Percentiles rank a stretch among this genome's conserved stretches.
These are phyloP conservation scores for Candida methanosorbosa DNA, from an alignment of 805 yeast genomes.

Conservation along the genomic window DNA sequence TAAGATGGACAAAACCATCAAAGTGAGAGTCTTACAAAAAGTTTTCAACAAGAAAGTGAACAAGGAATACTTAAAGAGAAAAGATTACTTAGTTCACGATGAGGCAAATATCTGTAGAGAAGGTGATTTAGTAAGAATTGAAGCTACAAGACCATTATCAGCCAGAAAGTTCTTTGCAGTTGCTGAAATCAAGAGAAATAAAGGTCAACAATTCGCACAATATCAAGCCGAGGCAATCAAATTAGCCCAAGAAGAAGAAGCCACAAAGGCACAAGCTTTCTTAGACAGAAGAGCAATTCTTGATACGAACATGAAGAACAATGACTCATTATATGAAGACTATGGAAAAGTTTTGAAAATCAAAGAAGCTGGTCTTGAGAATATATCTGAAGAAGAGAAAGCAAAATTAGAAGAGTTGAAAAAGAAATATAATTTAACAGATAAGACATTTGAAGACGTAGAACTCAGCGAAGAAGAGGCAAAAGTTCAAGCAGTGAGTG, in stretches of 20 bases:
- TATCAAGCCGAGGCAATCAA: constrained; percentile 68
- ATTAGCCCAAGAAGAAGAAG: constrained; percentile 61
- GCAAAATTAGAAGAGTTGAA: constrained; percentile 28
- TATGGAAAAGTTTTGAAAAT: constrained; percentile 12
- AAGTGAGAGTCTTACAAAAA: constrained; percentile 78
- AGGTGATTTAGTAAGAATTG: constrained; percentile 93
- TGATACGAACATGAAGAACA: constrained; percentile 8
- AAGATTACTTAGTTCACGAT: constrained; percentile 87
- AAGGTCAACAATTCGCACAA: constrained; percentile 85
- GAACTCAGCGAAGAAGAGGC: constrained; percentile 11
- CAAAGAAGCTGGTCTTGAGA: constrained; percentile 5
- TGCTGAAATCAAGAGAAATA: constrained; percentile 81
- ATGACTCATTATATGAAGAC: constrained; percentile 22
- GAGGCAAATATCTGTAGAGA: constrained; percentile 87
- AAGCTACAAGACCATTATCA: constrained; percentile 78
- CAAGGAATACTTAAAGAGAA: constrained; percentile 68
- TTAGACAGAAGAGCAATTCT: constrained; percentile 34
- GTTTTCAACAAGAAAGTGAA: constrained; percentile 64
- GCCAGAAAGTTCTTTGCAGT: constrained; percentile 80
- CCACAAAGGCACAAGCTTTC: constrained; percentile 36
- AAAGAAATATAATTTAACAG: constrained; percentile 18
- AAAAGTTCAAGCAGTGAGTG: constrained; percentile 20
- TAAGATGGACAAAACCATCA: constrained; percentile 90
- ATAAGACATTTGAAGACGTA: constrained; percentile 5
- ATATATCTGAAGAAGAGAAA: constrained; percentile 21